A percentile compares a stretch with the other conserved stretches of the same genome.
These are phyloP conservation scores for Parafenestella ontariensis DNA, from an alignment of 2,329 filamentous ascomycete genomes.

Conservation along the genomic window DNA sequence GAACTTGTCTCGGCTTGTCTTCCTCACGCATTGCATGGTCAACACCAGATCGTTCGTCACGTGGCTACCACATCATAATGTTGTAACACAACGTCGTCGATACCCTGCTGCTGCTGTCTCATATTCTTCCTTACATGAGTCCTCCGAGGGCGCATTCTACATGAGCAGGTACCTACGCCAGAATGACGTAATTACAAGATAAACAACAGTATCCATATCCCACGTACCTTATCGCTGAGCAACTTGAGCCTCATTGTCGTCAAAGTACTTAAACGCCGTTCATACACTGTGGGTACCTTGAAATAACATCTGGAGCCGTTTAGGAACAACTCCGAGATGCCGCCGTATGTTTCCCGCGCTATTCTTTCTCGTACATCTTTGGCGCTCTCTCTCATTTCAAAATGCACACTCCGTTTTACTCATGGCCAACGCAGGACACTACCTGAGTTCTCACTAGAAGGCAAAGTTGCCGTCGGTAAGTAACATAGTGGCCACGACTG, in stretches of 20 bases:
- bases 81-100: neutral
- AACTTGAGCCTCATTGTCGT: neutral
- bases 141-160: neutral
- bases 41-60: neutral
- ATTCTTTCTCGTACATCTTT: conserved; percentile 6
- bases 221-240: neutral
- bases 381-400: neutral
- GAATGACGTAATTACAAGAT: conserved; percentile 14
- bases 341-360: conserved; percentile 16
- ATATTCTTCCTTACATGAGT: neutral
- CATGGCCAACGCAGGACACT: conserved; percentile 18
- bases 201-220: neutral
- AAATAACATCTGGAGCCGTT: too few relatives aligned
- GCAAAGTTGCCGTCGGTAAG: conserved; percentile 23
- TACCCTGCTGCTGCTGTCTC: neutral
- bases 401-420: conserved; percentile 11
- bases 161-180: conserved; percentile 8
- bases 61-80: neutral
- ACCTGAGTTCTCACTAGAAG: conserved; percentile 21
- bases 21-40: neutral
- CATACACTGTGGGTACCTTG: too few relatives aligned
- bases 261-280: neutral
- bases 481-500: too few relatives aligned
- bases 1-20: neutral
- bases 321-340: conserved; percentile 8